Evolutionary conservation across 805 yeast genomes (phyloP).

Genomic region (Candida silvatica): DNA sequence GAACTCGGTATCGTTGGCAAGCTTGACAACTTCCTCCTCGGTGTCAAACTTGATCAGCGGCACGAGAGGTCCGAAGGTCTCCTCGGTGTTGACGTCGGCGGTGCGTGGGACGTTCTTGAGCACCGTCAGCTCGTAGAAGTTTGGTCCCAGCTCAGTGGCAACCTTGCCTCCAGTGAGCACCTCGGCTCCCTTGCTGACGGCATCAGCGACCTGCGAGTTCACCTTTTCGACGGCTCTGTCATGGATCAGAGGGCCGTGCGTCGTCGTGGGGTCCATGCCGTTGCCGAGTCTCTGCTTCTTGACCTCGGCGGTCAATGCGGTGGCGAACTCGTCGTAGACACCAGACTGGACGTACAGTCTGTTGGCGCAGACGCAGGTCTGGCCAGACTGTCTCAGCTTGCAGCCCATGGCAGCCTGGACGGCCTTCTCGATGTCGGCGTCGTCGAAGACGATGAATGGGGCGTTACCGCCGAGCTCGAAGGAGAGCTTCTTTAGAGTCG

Average conservation of each 20-base stretch:
- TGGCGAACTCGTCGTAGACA: constrained; percentile 55
- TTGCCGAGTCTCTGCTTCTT: constrained; percentile 45
- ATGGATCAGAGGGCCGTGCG: constrained; percentile 75
- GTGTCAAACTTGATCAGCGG: constrained; percentile 56
- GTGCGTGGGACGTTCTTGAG: constrained; percentile 48
- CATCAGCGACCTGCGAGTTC: constrained; percentile 54
- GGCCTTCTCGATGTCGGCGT: constrained; percentile 60
- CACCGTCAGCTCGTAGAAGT: constrained; percentile 63
- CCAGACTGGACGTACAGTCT: constrained; percentile 57
- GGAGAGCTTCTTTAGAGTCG: constrained; percentile 60
- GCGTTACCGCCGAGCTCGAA: constrained; percentile 80
- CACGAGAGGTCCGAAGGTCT: constrained; percentile 77
- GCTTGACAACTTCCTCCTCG: constrained; percentile 53
- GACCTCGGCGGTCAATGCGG: constrained; percentile 39
- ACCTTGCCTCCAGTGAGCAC: constrained; percentile 52
- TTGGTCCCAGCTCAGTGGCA: constrained; percentile 47
- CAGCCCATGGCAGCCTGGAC: constrained; percentile 57
- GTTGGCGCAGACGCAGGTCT: constrained; percentile 77
- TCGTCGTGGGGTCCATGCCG: constrained; percentile 47
- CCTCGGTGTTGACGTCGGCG: constrained; percentile 56
- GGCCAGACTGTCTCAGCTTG: constrained; percentile 73
- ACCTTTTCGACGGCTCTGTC: constrained; percentile 56
- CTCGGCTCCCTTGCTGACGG: constrained; percentile 55
- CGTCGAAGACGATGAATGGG: constrained; percentile 68
- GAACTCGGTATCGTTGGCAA: constrained; percentile 60